Conservation (phyloP, 495 filamentous ascomycete genomes). For the Ascodesmis nigricans region DNA sequence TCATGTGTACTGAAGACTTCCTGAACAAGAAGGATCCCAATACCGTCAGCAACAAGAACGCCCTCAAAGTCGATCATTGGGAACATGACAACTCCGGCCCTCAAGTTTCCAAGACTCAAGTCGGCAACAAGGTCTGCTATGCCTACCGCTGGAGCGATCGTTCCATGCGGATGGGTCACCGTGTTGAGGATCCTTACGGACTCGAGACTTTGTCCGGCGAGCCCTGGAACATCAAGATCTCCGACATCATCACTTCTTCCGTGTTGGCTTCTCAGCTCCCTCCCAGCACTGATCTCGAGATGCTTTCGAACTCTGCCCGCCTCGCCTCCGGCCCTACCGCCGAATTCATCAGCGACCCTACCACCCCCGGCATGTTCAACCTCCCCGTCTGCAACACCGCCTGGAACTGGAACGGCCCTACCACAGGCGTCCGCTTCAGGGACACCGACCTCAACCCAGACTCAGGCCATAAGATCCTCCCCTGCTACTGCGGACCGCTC, state of each 20-base stretch:
- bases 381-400: slow-evolving; percentile 15
- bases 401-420: slow-evolving; percentile 19
- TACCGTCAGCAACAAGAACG: neutral
- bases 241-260: slow-evolving; percentile 14
- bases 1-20: slow-evolving; percentile 14
- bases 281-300: neutral
- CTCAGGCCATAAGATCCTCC: slow-evolving; percentile 10
- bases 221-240: slow-evolving; percentile 9
- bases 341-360: slow-evolving; percentile 8
- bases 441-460: slow-evolving; percentile 7
- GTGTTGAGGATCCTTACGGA: slow-evolving; percentile 16
- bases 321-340: slow-evolving; percentile 12
- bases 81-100: neutral
- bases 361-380: slow-evolving; percentile 14
- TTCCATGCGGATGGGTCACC: slow-evolving; percentile 9
- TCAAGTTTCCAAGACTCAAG: neutral
- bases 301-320: neutral
- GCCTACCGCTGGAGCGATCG: slow-evolving; percentile 20
- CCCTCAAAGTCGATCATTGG: slow-evolving; percentile 4
- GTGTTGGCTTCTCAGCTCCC: neutral
- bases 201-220: slow-evolving; percentile 6
- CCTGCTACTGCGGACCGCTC: slow-evolving; percentile 17
- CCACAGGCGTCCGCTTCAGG: slow-evolving; percentile 5
- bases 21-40: slow-evolving; percentile 4
- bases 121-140: slow-evolving; percentile 11